Conservation (phyloP, 495 filamentous ascomycete species). For the Neurospora hispaniola region DNA sequence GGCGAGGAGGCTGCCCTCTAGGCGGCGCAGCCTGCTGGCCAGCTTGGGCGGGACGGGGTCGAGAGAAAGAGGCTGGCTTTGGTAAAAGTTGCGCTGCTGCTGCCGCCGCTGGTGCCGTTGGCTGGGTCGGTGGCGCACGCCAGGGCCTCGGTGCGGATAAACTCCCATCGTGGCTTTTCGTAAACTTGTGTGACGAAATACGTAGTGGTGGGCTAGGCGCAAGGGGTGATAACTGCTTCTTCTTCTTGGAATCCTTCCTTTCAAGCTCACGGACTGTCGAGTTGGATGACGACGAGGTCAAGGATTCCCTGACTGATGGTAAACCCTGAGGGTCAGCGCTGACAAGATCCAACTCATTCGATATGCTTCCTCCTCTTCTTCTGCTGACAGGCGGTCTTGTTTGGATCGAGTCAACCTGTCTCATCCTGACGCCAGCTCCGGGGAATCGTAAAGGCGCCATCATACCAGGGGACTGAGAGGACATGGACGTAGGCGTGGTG, state of each 20-base stretch:
- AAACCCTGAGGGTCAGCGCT: conserved; percentile 45
- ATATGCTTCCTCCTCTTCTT: conserved; percentile 42
- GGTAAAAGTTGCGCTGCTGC: conserved; percentile 8
- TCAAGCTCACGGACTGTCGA: conserved; percentile 39
- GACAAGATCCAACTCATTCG: conserved; percentile 39
- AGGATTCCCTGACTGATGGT: conserved; percentile 51
- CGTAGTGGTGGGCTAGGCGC: conserved; percentile 53
- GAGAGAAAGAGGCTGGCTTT: conserved; percentile 16
- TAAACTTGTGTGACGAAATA: conserved; percentile 51
- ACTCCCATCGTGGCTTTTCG: conserved; percentile 26
- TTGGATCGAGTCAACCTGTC: conserved; percentile 48
- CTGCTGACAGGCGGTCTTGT: conserved; percentile 60
- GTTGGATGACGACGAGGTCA: conserved; percentile 51
- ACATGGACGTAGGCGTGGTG: conserved; percentile 91
- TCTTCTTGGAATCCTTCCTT: conserved; percentile 32
- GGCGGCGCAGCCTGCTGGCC: conserved; percentile 20
- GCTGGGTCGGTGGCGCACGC: conserved; percentile 16
- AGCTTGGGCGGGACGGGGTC: conserved; percentile 15
- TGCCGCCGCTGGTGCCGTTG: conserved; percentile 24
- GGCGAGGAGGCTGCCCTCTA: conserved; percentile 36
- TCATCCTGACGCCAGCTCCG: conserved; percentile 36
- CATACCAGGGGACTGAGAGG: conserved; percentile 86
- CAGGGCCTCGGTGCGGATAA: conserved; percentile 20
- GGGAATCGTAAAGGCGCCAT: conserved; percentile 47
- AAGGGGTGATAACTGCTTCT: conserved; percentile 35